Base-by-base conservation (phyloP, 164 flowering plant species). In the Umbilicus rupestris region DNA sequence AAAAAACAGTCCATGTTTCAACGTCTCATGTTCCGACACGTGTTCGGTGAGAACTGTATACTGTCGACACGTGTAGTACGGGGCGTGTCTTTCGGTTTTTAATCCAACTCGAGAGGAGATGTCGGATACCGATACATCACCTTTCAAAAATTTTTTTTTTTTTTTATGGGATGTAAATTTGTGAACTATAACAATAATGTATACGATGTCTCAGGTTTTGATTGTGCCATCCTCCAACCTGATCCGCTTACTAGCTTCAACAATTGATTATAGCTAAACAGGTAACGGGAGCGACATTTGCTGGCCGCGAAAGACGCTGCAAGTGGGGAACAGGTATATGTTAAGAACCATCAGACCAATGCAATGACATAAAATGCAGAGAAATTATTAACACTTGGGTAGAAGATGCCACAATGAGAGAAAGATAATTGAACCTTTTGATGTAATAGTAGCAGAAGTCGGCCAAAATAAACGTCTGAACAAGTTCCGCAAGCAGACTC, bases 361-460 rank as follows among this genome's bases (percentile, higher is more conserved):
- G 37, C 37, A 35, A 5, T 35, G 37, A 41, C 44, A 41, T 3
- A 1, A 41, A 8, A 41, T 41, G 44, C 44, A 9, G 44, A 10
- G 37, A 35, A 35, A 35, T 7, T 3, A 35, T 35, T 35, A 35
- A 35, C 7, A 35, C 37, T 35, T 35, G 7, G 37, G 37, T 35
- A 35, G 37, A 33, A 33, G 37, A 35, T 17, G 5, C 5, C 17
- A 55, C 7, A 7, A 1, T 26, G 33, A 28, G 2, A 55, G 17
- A 26, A 2, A 28, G 20, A 26, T 50, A 12, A 20, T 28, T 26
- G 17, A 28, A 63, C 65, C 65, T 63, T 63, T 17, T 33, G 65
- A 63, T 26, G 17, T 63, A 63, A 26, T 63, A 63, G 46, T 63
- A 63, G 65, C 65, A 63, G 42, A 63, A 63, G 5, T 63, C 65